These are phyloP conservation scores for Citrullus amarus DNA, from an alignment of 306 rosid genomes.

Conservation along the genomic window DNA sequence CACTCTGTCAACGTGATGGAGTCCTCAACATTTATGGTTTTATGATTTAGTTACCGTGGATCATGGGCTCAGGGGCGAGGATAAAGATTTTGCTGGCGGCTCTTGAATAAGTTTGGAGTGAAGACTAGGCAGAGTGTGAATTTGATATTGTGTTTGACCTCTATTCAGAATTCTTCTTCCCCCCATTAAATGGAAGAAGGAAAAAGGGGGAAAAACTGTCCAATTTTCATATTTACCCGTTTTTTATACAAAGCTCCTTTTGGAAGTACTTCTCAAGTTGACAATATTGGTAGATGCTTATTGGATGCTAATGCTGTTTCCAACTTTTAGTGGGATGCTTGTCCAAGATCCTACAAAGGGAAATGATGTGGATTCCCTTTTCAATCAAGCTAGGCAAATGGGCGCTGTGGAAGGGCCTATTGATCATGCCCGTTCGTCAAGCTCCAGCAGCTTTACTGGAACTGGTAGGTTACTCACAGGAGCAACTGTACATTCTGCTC, in stretches of 20 bases:
- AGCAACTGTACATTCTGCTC: constrained; percentile 51
- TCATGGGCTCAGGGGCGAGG: neutral
- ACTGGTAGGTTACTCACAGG: constrained; percentile 86
- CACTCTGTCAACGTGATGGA: no score
- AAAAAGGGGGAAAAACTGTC: neutral
- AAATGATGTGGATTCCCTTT: constrained; percentile 76
- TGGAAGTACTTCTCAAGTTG: neutral
- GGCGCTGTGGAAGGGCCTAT: constrained; percentile 84
- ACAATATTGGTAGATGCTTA: neutral
- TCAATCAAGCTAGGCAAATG: constrained; percentile 75
- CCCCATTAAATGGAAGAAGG: neutral
- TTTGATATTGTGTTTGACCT: neutral
- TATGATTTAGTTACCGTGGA: neutral
- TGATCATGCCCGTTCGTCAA: constrained; percentile 54
- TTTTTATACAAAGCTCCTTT: neutral
- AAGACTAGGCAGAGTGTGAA: neutral
- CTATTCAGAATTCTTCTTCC: neutral
- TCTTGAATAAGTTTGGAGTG: neutral
- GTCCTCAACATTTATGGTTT: neutral
- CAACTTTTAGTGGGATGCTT: constrained; percentile 80
- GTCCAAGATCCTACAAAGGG: constrained; percentile 93
- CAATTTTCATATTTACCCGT: neutral
- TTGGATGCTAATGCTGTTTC: neutral
- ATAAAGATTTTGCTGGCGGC: neutral
- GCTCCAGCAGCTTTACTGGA: constrained; percentile 82